phyloP scores from a whole-genome alignment of 805 yeast genomes.

The Pichia phayaonensis region DNA sequence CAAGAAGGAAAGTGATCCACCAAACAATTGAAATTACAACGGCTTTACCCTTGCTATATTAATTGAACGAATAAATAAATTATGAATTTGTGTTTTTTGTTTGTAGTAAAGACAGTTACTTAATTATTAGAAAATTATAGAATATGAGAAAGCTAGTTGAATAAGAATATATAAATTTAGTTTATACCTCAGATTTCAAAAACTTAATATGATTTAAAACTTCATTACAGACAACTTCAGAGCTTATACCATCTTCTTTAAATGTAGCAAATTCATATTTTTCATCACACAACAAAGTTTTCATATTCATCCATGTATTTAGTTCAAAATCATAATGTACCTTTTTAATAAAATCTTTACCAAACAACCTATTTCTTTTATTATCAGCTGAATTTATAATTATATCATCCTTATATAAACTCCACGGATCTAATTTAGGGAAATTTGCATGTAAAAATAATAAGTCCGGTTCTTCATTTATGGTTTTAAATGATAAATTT shows the following conservation, averaged over 20 bases:
- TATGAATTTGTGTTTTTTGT: no score
- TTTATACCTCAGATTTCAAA: not conserved
- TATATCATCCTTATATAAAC: conserved; percentile 34
- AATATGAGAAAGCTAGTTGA: conserved; percentile 18
- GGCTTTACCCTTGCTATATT: no score
- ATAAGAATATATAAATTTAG: not conserved
- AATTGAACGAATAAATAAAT: no score
- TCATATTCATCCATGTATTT: conserved; percentile 52
- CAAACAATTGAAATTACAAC: no score
- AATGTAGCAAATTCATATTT: not conserved
- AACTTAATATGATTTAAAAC: not conserved
- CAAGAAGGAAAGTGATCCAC: no score
- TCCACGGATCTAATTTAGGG: conserved; percentile 61
- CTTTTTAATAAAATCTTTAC: conserved; percentile 39
- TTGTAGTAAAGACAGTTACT: no score
- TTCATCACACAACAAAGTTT: conserved; percentile 42
- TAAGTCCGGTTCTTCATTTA: conserved; percentile 24
- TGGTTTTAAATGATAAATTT: conserved; percentile 10
- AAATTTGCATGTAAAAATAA: conserved; percentile 59
- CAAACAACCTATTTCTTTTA: conserved; percentile 47
- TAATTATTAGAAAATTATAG: not conserved
- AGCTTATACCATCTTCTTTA: not conserved
- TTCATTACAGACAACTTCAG: not conserved
- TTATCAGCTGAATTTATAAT: conserved; percentile 32
- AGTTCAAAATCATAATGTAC: conserved; percentile 52